phyloP scores from a whole-genome alignment of 805 yeast species.

The Yarrowia yakushimensis region DNA sequence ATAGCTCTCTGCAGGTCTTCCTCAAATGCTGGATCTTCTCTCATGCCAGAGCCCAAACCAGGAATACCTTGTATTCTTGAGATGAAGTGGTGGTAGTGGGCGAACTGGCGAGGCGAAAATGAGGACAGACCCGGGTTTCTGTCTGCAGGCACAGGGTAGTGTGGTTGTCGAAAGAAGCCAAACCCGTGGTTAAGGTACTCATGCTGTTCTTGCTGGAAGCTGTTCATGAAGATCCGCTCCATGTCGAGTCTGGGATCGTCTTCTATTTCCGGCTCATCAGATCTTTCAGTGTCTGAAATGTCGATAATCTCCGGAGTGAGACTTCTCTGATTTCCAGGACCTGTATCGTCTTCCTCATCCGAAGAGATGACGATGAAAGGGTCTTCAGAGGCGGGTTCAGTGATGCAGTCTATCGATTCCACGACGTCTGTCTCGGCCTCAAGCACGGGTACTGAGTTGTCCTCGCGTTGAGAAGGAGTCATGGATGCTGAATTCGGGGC shows the following conservation, averaged over 20 bases:
- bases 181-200: background rate
- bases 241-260: background rate
- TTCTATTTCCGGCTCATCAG: background rate
- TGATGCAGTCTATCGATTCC: background rate
- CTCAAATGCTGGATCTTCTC: background rate
- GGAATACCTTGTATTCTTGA: background rate
- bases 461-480: background rate
- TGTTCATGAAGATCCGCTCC: background rate
- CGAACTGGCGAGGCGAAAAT: background rate
- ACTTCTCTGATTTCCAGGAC: background rate
- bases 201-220: background rate
- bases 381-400: background rate
- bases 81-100: background rate
- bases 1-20: background rate
- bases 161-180: background rate
- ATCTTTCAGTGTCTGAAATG: background rate
- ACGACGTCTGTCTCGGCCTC: background rate
- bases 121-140: background rate
- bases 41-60: background rate
- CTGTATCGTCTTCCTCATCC: background rate
- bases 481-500: background rate
- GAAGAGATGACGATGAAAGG: background rate
- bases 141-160: background rate
- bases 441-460: background rate
- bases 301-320: background rate